Evolutionary conservation across 164 flowering plant genomes (phyloP).

Genomic region (Umbellularia californica): DNA sequence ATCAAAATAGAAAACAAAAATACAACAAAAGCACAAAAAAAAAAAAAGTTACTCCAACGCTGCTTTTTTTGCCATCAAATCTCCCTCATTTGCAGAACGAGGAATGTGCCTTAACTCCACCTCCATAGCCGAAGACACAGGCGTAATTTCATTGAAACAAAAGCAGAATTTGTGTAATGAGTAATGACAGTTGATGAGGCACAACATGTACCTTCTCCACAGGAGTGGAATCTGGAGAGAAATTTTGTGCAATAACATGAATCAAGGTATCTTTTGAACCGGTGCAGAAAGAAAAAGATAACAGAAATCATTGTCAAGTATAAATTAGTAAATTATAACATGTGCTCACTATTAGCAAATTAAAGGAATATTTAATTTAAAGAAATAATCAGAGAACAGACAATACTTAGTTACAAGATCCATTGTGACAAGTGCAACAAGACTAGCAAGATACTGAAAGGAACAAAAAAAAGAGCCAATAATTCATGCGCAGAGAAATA

Average conservation of each 20-base stretch:
- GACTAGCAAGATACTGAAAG: constrained; percentile 7
- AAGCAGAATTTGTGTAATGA: neutral
- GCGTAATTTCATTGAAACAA: no score
- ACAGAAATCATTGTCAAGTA: neutral
- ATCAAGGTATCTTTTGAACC: constrained; percentile 94
- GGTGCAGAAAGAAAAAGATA: constrained; percentile 3
- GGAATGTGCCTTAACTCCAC: no score
- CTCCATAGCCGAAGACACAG: no score
- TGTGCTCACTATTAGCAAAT: neutral
- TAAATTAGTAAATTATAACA: neutral
- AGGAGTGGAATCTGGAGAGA: constrained; percentile 63
- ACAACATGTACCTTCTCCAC: constrained; percentile 71
- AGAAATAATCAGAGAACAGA: neutral
- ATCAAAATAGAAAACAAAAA: no score
- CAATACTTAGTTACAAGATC: neutral
- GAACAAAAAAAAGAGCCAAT: neutral
- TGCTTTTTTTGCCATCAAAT: no score
- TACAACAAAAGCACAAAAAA: no score
- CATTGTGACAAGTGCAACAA: neutral
- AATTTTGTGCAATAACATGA: constrained; percentile 89
- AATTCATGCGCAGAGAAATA: neutral
- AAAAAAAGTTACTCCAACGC: no score
- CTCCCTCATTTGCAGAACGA: no score
- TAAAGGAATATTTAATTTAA: neutral
- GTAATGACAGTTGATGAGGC: neutral